Base-by-base conservation (phyloP, 2,329 filamentous ascomycete species). In the Aspergillus sp. region DNA sequence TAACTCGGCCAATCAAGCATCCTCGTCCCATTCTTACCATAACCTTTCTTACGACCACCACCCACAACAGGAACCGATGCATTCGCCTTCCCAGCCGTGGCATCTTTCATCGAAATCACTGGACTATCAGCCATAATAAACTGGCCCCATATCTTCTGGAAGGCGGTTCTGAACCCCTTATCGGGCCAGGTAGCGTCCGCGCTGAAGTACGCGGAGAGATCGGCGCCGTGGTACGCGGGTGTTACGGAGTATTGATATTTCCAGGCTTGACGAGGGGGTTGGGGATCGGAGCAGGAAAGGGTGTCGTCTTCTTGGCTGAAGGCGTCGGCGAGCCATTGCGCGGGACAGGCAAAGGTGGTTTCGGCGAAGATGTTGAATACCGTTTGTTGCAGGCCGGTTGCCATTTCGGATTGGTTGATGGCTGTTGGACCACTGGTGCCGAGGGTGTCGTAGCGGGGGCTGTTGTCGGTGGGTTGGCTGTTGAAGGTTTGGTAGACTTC, bases 201-300 rank as follows among this genome's bases (percentile, higher is more conserved):
- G 68, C 69, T 32, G 63, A 68, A 58, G 62, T 66, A 65, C 4
- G 74, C 77, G 57, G 79, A 78, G 9, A 94, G 82, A 30, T 91
- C 91, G 17, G 87, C 84, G 1, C 80, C 79, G 71, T 88, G 85
- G 66, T 90, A 88, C 15, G 88, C 85, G 41, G 86, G 86, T 43
- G 92, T 85, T 17, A 91, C 82, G n/a, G 90, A 87, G 28, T 79
- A 84, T 64, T 85, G 82, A 65, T 83, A 84, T 45, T 80, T 80
- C 73, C 78, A 84, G 4, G 76, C 73, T 30, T 74, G 62, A 2
- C 73, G 70, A 13, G 58, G 65, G 8, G 61, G 61, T 15, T 62
- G 49, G 17, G 32, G 12, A 13, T 36, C 4, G 32, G 32, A 36
- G 12, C 32, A 36, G 32, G 32, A 36, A 13, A 13, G 5, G 32